Percentiles rank a stretch among this genome's conserved stretches.
Evolutionary conservation across 106 monocot species (phyloP).

Genomic region (Dendrobium huoshanense): DNA sequence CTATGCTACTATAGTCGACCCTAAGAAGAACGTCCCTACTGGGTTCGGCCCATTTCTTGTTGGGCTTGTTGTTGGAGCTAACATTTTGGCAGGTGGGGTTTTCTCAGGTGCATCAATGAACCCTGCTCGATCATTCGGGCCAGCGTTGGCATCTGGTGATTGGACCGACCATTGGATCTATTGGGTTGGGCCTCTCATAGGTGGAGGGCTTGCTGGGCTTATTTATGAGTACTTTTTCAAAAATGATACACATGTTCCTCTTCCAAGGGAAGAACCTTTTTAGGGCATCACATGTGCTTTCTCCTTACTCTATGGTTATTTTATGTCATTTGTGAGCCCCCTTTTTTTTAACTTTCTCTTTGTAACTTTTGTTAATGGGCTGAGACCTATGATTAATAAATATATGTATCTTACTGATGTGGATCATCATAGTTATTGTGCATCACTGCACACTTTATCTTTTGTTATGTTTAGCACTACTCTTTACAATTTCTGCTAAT

Average conservation of each 20-base stretch:
- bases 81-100: slow-evolving; percentile 67
- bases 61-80: slow-evolving; percentile 69
- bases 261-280: slow-evolving; percentile 33
- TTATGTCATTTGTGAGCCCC: no score
- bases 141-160: slow-evolving; percentile 43
- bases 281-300: slow-evolving; percentile 9
- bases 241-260: slow-evolving; percentile 30
- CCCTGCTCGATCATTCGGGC: slow-evolving; percentile 83
- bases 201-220: slow-evolving; percentile 58
- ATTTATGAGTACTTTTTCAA: slow-evolving; percentile 55
- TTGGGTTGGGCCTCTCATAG: slow-evolving; percentile 75
- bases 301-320: no score
- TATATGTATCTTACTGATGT: no score
- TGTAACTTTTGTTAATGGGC: no score
- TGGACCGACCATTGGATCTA: slow-evolving; percentile 86
- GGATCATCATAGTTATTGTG: no score
- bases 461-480: no score
- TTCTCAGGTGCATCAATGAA: slow-evolving; percentile 94
- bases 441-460: no score
- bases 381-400: no score
- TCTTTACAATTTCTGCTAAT: no score
- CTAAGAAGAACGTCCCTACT: slow-evolving; percentile 32
- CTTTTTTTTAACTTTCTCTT: no score
- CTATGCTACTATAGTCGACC: slow-evolving; percentile 70
- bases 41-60: slow-evolving; percentile 55